Base-by-base conservation (phyloP, 1,284 basidiomycete species). In the Melampsora americana region DNA sequence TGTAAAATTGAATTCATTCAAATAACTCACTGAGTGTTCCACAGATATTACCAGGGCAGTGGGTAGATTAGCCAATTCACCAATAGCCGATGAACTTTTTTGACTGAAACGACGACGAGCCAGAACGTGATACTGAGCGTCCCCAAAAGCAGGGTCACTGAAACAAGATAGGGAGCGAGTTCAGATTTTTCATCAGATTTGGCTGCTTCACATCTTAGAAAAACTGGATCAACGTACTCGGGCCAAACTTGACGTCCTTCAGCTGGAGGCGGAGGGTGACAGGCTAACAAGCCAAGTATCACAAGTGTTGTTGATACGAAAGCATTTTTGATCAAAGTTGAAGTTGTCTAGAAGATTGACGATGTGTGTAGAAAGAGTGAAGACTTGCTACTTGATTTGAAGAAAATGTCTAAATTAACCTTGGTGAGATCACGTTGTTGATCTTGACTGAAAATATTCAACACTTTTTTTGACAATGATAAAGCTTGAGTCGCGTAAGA, bases 31-130 rank as follows among this genome's bases (percentile, higher is more conserved):
- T 64, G 5, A 74, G n/a, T 23, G 14, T 32, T 12, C 35, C 72
- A 56, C 72, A 74, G 1, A 74, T 42, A 1, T 74, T 35, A 30
- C 72, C 72, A 28, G 72, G 72, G 39, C 72, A 74, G 26, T 53
- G 12, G 26, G 11, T 23, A 74, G n/a, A 1, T 20, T 18, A 3
- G n/a, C 23, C 12, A 74, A 28, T 32, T 74, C 30, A 12, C 30
- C 20, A n/a, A 48, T 26, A 32, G 30, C 26, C 2, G 53, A 67
- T 11, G 5, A 12, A 30, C 65, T 64, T 26, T 74, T 65, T 44
- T 59, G 23, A 16, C 35, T 42, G 46, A 59, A 28, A 2, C 72
- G 30, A 46, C 72, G 28, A 32, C 72, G 72, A 9, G 32, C 42
- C 26, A 74, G 56, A n/a, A 30, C 30, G 39, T 53, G 64, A 20